A percentile compares a stretch with the other conserved stretches of the same genome.
phyloP scores from a whole-genome alignment of 2,329 filamentous ascomycete species.

The Talaromyces sp. region DNA sequence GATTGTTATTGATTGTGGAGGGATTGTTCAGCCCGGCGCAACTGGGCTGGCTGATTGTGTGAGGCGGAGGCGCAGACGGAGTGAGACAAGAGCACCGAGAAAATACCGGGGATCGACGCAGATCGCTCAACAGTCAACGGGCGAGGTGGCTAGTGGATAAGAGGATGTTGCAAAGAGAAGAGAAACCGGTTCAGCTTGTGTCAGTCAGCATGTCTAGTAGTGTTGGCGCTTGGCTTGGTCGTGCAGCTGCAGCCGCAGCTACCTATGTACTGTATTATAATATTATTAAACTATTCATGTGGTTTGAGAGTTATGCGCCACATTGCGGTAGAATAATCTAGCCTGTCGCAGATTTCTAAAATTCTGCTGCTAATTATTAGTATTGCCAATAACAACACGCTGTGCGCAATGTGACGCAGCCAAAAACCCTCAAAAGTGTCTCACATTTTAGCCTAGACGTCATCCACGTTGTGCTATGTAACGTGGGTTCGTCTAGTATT shows the following conservation, averaged over 20 bases:
- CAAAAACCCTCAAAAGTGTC: background rate
- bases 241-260: background rate
- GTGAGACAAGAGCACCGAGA: background rate
- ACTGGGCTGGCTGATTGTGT: background rate
- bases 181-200: background rate
- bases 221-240: background rate
- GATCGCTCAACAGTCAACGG: background rate
- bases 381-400: background rate
- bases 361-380: background rate
- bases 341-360: background rate
- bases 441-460: background rate
- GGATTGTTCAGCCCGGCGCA: background rate
- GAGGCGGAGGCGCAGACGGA: background rate
- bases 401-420: background rate
- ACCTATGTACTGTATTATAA: too few species aligned
- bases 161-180: background rate
- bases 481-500: background rate
- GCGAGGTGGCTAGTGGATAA: background rate
- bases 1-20: background rate
- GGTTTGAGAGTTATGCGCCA: background rate
- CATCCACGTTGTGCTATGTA: background rate
- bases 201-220: background rate
- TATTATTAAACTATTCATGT: too few species aligned
- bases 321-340: background rate
- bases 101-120: background rate